Evolutionary conservation across 2,329 filamentous ascomycete species (phyloP).

Genomic region (Monosporascus sp.): DNA sequence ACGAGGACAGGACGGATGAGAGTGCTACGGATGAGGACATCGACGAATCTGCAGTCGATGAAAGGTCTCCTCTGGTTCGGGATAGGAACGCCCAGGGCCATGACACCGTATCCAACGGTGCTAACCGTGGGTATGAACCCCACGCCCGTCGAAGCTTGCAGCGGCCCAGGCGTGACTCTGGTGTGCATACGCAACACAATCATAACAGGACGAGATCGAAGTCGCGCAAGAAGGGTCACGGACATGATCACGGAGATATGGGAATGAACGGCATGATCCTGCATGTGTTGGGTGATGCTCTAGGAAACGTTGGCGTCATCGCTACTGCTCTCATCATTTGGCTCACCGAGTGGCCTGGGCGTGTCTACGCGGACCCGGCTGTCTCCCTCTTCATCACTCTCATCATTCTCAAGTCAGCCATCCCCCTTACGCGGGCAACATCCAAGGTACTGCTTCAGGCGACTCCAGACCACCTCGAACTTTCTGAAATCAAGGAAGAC

Average conservation of each 20-base stretch:
- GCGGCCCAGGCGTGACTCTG: slow-evolving; percentile 42
- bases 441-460: slow-evolving; percentile 90
- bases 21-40: slow-evolving; percentile 48
- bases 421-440: slow-evolving; percentile 74
- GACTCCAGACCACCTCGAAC: slow-evolving; percentile 79
- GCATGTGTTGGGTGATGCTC: slow-evolving; percentile 74
- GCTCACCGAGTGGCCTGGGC: slow-evolving; percentile 76
- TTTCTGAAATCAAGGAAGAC: slow-evolving; percentile 88
- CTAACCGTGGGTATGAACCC: slow-evolving; percentile 20
- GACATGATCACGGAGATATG: slow-evolving; percentile 78
- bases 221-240: slow-evolving; percentile 34
- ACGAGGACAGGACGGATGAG: slow-evolving; percentile 46
- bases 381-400: slow-evolving; percentile 93
- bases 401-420: slow-evolving; percentile 66
- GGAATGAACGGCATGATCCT: slow-evolving; percentile 88
- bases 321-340: slow-evolving; percentile 82
- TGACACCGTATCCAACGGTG: slow-evolving; percentile 21
- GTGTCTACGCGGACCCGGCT: slow-evolving; percentile 82
- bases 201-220: slow-evolving; percentile 66
- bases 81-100: slow-evolving; percentile 14
- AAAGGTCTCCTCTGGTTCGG: slow-evolving; percentile 31
- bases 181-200: slow-evolving; percentile 67
- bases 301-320: slow-evolving; percentile 85
- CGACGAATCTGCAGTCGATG: slow-evolving; percentile 26
- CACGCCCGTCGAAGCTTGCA: slow-evolving; percentile 19